A percentile compares a stretch with the other conserved stretches of the same genome.
These are phyloP conservation scores for Geoglossum glabrum DNA, from an alignment of 495 filamentous ascomycete genomes.

Conservation along the genomic window DNA sequence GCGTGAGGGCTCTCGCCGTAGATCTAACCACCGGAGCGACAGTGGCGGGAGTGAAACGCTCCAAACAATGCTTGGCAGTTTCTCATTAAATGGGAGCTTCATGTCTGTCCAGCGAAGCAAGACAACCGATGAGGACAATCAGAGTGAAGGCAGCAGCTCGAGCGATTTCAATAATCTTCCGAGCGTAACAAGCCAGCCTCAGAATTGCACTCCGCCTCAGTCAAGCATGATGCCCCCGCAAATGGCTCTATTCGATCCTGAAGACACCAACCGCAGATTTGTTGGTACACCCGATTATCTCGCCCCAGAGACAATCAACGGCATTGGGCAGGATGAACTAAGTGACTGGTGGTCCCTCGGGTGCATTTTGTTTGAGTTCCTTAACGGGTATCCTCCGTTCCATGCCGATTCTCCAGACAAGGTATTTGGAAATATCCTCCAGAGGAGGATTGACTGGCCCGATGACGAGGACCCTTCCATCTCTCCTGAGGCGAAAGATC, in stretches of 20 bases:
- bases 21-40: slow-evolving; percentile 80
- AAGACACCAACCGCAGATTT: slow-evolving; percentile 81
- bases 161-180: slow-evolving; percentile 32
- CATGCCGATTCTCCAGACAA: slow-evolving; percentile 77
- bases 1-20: slow-evolving; percentile 55
- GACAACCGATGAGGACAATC: slow-evolving; percentile 47
- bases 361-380: slow-evolving; percentile 91
- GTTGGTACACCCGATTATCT: slow-evolving; percentile 96
- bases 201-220: slow-evolving; percentile 40
- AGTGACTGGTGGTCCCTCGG: slow-evolving; percentile 99
- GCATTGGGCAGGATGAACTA: slow-evolving; percentile 84
- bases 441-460: slow-evolving; percentile 77
- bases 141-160: slow-evolving; percentile 44
- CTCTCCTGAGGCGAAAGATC: slow-evolving; percentile 71
- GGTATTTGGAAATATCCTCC: slow-evolving; percentile 91
- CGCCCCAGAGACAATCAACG: slow-evolving; percentile 90
- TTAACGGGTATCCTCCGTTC: slow-evolving; percentile 86
- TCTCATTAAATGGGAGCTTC: slow-evolving; percentile 45
- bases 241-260: slow-evolving; percentile 90
- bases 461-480: slow-evolving; percentile 38
- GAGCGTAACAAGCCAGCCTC: slow-evolving; percentile 18
- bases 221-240: slow-evolving; percentile 76
- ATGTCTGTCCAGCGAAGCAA: slow-evolving; percentile 14
- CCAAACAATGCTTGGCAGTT: slow-evolving; percentile 61
- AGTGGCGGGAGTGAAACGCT: slow-evolving; percentile 75